phyloP scores from a whole-genome alignment of 2,329 filamentous ascomycete species.

The Beauveria asiatica region DNA sequence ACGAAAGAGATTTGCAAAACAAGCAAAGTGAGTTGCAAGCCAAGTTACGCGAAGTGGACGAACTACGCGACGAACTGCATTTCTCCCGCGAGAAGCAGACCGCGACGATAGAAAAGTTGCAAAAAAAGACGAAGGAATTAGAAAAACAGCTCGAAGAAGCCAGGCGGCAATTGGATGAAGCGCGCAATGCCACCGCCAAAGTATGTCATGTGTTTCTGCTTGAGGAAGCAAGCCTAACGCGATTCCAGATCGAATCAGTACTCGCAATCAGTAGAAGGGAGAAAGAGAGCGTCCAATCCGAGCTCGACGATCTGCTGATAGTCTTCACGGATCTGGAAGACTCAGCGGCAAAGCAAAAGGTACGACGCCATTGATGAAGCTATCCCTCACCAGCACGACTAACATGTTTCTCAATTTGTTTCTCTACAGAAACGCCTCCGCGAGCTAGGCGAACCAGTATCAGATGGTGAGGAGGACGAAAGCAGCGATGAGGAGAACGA shows the following conservation, averaged over 20 bases:
- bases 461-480: slow-evolving; percentile 65
- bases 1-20: slow-evolving; percentile 38
- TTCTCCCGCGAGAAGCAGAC: slow-evolving; percentile 29
- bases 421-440: slow-evolving; percentile 45
- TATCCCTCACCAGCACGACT: background rate
- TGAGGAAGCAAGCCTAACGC: background rate
- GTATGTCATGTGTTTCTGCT: slow-evolving; percentile 15
- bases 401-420: background rate
- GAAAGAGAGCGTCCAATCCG: slow-evolving; percentile 55
- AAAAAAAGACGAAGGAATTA: slow-evolving; percentile 18
- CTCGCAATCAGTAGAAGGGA: slow-evolving; percentile 46
- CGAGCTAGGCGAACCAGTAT: slow-evolving; percentile 60
- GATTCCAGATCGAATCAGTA: slow-evolving; percentile 23
- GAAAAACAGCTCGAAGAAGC: slow-evolving; percentile 20
- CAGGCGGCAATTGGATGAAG: slow-evolving; percentile 14
- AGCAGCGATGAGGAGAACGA: slow-evolving; percentile 48
- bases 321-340: slow-evolving; percentile 75
- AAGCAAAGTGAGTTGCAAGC: slow-evolving; percentile 47
- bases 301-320: slow-evolving; percentile 74
- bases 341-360: slow-evolving; percentile 68
- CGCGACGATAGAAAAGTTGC: slow-evolving; percentile 6
- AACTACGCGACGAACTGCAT: slow-evolving; percentile 32
- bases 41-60: background rate
- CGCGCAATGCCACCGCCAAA: slow-evolving; percentile 17
- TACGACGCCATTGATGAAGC: slow-evolving; percentile 27